Base-by-base conservation (phyloP, 768 basidiomycete species). In the Lentinula guzmanii region DNA sequence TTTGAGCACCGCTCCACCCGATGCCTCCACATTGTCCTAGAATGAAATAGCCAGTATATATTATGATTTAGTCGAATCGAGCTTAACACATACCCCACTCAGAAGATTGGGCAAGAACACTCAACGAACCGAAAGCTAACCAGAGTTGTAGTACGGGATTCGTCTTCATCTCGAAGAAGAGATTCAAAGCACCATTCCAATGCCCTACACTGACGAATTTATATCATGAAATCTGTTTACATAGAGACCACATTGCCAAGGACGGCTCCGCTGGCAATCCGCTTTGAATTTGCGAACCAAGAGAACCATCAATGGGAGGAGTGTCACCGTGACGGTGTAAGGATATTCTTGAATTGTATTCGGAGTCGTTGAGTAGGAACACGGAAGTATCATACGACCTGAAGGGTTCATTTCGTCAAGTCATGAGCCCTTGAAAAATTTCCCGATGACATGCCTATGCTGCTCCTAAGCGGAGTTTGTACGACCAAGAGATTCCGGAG, bases 1-100 rank as follows among this genome's bases (percentile, higher is more conserved):
- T 43, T 21, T 18, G 5, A 16, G 56, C 5, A n/a, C 76, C 77
- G 50, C 65, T 69, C 74, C 74, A 78, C 3, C 72, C 71, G 16
- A 67, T 67, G 33, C 76, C 76, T 62, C 76, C 76, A 57, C 76
- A 58, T 35, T 58, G 56, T 31, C 56, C 56, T 58, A 37, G 4
- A 35, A 18, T 18, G 10, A 43, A 15, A 45, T 1, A 34, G n/a
- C 21, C 4, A n/a, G 13, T 10, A 53, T 6, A 10, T 9, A 13
- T 11, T 8, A 43, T 35, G 21, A 39, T 9, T 11, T n/a, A 37
- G 31, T 24, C 24, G 31, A 31, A 18, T 34, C 15, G 11, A 43
- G 15, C 9, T n/a, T 5, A 31, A 58, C 24, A 58, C 56, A 6
- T 8, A 56, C 55, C 56, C 56, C 56, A 58, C 16, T 43, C 56